phyloP scores from a whole-genome alignment of 345 rosid species.

The Gossypium sturtianum region DNA sequence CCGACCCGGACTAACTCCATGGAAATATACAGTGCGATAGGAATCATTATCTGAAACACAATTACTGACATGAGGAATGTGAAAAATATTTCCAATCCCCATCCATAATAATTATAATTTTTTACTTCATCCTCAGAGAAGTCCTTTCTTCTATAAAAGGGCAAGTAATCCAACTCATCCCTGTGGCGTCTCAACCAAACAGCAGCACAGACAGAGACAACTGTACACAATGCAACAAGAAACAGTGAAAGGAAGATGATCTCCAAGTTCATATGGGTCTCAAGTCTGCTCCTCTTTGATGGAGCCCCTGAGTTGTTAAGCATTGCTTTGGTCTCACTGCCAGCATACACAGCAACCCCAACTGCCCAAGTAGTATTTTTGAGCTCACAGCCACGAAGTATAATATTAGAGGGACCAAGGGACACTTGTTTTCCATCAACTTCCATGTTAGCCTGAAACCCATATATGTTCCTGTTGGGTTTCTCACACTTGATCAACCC shows the following conservation, averaged over 20 bases:
- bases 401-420: constrained; percentile 89
- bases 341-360: constrained; percentile 85
- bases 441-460: constrained; percentile 87
- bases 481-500: constrained; percentile 89
- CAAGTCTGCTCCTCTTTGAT: constrained; percentile 91
- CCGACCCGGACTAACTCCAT: constrained; percentile 99
- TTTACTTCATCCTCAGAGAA: constrained; percentile 29
- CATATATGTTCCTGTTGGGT: constrained; percentile 93
- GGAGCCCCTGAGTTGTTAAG: constrained; percentile 93
- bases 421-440: constrained; percentile 76
- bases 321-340: constrained; percentile 95
- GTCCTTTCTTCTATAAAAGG: constrained; percentile 61
- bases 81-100: constrained; percentile 89
- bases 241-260: constrained; percentile 75
- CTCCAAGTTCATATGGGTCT: constrained; percentile 79
- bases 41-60: constrained; percentile 98
- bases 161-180: constrained; percentile 57
- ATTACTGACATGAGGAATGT: constrained; percentile 94
- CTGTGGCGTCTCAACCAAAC: constrained; percentile 73
- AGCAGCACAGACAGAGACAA: constrained; percentile 67
- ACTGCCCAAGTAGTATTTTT: constrained; percentile 82
- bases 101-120: constrained; percentile 72
- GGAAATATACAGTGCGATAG: constrained; percentile 97
- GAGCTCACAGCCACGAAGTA: constrained; percentile 92
- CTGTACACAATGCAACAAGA: constrained; percentile 59